phyloP scores from a whole-genome alignment of 1,284 basidiomycete species.

The Heterobasidion annosum region DNA sequence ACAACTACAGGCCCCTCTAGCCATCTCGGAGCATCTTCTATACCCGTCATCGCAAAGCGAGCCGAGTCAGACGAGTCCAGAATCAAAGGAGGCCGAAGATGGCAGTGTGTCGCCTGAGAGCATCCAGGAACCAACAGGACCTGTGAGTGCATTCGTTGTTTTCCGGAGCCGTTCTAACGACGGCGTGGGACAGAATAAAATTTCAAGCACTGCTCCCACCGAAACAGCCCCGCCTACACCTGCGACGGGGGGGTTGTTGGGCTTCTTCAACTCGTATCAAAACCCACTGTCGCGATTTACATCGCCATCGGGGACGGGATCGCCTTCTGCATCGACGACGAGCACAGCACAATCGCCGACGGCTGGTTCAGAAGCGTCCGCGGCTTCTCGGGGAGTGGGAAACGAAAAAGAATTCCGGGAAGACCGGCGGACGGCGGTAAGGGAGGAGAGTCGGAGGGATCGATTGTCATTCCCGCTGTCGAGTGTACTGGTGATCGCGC shows the following conservation, averaged over 20 bases:
- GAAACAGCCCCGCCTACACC: constrained; percentile 3
- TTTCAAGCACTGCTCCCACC: constrained; percentile 3
- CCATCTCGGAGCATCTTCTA: constrained; percentile 49
- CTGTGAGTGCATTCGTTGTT: constrained; percentile 14
- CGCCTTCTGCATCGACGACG: constrained; percentile 5
- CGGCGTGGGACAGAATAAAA: constrained; percentile 4
- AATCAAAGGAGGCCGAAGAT: constrained; percentile 23
- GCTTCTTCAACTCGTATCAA: constrained; percentile 37
- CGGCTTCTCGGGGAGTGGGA: constrained; percentile 1
- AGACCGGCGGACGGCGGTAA: background rate
- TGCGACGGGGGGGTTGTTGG: constrained; percentile 20
- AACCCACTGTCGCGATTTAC: constrained; percentile 30
- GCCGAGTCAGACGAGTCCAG: constrained; percentile 17
- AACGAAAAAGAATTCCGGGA: constrained; percentile 5
- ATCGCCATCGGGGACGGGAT: constrained; percentile 10
- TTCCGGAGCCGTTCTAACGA: background rate
- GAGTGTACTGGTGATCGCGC: constrained; percentile 66
- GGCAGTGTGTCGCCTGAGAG: constrained; percentile 16
- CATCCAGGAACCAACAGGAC: constrained; percentile 16
- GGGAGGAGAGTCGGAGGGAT: background rate
- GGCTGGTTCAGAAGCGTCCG: background rate
- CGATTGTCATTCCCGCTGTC: constrained; percentile 35
- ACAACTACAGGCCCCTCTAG: constrained; percentile 54
- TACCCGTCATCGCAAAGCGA: constrained; percentile 26
- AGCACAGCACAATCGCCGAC: constrained; percentile 5